phyloP scores from a whole-genome alignment of 108 stramenopile genomes.

The Heterococcus sp. region DNA sequence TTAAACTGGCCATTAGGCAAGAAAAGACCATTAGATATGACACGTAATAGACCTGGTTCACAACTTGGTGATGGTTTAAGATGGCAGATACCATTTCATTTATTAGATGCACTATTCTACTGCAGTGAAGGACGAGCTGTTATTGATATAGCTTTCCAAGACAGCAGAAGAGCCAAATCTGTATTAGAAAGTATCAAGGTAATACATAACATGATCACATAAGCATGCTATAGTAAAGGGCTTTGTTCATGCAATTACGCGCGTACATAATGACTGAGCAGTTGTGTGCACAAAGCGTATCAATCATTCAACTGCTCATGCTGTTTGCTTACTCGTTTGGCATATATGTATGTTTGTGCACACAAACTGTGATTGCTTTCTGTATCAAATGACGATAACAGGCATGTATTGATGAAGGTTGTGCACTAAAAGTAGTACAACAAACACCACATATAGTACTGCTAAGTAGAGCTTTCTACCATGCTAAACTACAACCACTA shows the following conservation, averaged over 20 bases:
- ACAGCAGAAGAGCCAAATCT: conserved; percentile 12
- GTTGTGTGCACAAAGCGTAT: no score
- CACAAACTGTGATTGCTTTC: no score
- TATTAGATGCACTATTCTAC: conserved; percentile 72
- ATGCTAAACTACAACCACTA: conserved; percentile 74
- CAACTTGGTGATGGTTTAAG: conserved; percentile 62
- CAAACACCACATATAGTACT: conserved; percentile 76
- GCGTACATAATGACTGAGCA: no score
- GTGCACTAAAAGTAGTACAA: conserved; percentile 51
- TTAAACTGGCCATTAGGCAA: conserved; percentile 97
- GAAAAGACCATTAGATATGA: conserved; percentile 94
- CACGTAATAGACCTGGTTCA: conserved; percentile 49
- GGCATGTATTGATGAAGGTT: conserved; percentile 70
- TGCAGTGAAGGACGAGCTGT: conserved; percentile 46
- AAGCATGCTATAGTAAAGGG: no score
- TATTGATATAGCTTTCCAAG: conserved; percentile 31
- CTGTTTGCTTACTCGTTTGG: no score
- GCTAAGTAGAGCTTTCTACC: conserved; percentile 80
- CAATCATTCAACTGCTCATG: no score
- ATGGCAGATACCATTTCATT: conserved; percentile 93
- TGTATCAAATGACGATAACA: no score
- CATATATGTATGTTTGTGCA: no score
- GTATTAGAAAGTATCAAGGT: conserved; percentile 75
- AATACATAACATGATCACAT: no score
- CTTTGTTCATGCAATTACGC: no score